Evolutionary conservation across 257 asterid genomes (phyloP).

Genomic region (Gentiana dahurica): DNA sequence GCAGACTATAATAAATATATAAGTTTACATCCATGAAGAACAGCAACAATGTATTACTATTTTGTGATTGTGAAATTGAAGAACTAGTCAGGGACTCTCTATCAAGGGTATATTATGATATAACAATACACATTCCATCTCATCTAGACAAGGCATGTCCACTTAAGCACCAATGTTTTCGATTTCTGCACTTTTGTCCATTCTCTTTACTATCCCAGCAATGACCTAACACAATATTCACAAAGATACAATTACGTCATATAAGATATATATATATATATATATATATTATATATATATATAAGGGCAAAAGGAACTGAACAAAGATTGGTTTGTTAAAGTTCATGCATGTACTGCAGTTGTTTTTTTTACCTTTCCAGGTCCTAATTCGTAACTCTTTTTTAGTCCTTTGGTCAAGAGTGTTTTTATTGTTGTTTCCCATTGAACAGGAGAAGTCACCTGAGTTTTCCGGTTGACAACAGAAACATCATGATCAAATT

Average conservation of each 20-base stretch:
- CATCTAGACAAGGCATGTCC: background rate
- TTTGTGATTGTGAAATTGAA: no score
- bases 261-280: no score
- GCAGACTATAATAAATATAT: no score
- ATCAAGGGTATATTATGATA: no score
- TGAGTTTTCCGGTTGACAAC: slow-evolving; percentile 5
- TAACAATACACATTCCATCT: no score
- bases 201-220: slow-evolving; percentile 82
- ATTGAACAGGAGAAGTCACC: slow-evolving; percentile 53
- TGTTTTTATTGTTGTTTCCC: slow-evolving; percentile 40
- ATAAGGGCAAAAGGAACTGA: background rate
- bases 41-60: no score
- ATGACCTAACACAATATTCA: slow-evolving; percentile 44
- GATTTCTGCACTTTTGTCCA: slow-evolving; percentile 68
- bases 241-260: no score
- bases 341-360: background rate
- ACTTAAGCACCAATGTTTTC: slow-evolving; percentile 62
- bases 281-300: background rate
- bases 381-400: slow-evolving; percentile 71
- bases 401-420: slow-evolving; percentile 29
- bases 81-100: no score
- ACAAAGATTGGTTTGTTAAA: background rate
- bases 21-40: background rate
- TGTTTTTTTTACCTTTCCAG: slow-evolving; percentile 46
- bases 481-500: slow-evolving; percentile 16